These are phyloP conservation scores for Dryas integrifolia DNA, from an alignment of 331 rosid genomes.

Conservation along the genomic window DNA sequence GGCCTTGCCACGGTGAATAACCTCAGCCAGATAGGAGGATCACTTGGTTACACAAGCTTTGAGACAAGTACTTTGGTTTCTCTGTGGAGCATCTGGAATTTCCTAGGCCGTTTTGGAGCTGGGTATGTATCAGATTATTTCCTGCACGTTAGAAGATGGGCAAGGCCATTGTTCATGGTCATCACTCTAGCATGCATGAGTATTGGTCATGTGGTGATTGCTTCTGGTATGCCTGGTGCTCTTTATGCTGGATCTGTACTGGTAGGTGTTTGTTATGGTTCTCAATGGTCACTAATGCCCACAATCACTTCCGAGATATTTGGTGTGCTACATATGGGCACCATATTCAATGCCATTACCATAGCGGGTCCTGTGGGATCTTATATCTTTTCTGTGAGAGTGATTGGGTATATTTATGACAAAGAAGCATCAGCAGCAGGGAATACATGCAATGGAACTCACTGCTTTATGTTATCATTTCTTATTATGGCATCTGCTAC, in stretches of 20 bases:
- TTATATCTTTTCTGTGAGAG: conserved; percentile 32
- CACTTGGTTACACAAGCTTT: conserved; percentile 19
- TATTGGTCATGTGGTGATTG: conserved; percentile 19
- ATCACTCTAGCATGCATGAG: conserved; percentile 32
- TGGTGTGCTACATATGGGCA: conserved; percentile 33
- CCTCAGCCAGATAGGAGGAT: conserved; percentile 28
- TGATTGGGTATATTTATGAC: conserved; percentile 27
- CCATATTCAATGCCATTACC: conserved; percentile 29
- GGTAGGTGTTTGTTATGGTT: conserved; percentile 31
- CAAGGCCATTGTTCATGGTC: conserved; percentile 36
- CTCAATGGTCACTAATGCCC: conserved; percentile 39
- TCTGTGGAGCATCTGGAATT: conserved; percentile 37
- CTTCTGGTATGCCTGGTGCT: conserved; percentile 24
- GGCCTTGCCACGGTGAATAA: conserved; percentile 29
- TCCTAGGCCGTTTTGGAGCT: conserved; percentile 30
- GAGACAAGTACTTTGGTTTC: conserved; percentile 25
- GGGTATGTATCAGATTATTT: conserved; percentile 28
- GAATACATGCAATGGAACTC: conserved; percentile 20
- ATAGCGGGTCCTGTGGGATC: conserved; percentile 27
- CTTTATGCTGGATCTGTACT: conserved; percentile 20
- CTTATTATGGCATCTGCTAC: conserved; percentile 29
- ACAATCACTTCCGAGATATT: conserved; percentile 29
- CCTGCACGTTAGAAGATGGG: conserved; percentile 26
- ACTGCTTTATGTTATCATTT: conserved; percentile 25
- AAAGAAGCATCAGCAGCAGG: conserved; percentile 19